Base-by-base conservation (phyloP, 1,284 basidiomycete genomes). In the Takashimella koratensis region DNA sequence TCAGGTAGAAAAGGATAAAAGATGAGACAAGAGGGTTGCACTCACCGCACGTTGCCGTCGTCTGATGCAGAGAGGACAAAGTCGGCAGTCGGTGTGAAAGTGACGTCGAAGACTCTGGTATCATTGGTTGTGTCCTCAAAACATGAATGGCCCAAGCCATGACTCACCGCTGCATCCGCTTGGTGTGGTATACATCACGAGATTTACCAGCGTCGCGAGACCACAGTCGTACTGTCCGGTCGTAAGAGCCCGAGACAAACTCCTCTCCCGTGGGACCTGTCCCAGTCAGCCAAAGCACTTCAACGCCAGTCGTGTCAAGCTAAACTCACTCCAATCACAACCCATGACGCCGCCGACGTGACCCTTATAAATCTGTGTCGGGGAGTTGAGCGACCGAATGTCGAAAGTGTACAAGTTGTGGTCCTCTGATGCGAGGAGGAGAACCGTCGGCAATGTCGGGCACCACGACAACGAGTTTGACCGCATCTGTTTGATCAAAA, bases 321-420 rank as follows among this genome's bases (percentile, higher is more conserved):
- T 39, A 25, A 11, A 73, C 74, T 68, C 57, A 77, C 85, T 86
- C 90, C 90, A 94, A 62, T 92, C 90, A 65, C 90, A 93, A 51
- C 84, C 85, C 85, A 90, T 93, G 27, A 96, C 93, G 3, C 94
- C 92, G 0, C 92, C 90, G 12, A 98, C 94, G 74, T 99, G 96
- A 1, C 86, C 93, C 75, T 98, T 98, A 82, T 96, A 98, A 44
- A 98, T 90, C 64, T 96, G 90, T 3, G 86, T 90, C 2, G 96
- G 93, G 0, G 82, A 81, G 10, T 82, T 78, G 47, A 99, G 81
- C 55, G 89, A 85, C 43, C 95, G 84, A 58, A 98, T 89, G 70
- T 99, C 96, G 73, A 96, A 99, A 0, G 96, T 98, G 77, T 98
- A 98, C 41, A 98, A 80, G 67, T 98, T 97, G 79, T 98, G 94